phyloP scores from a whole-genome alignment of 495 filamentous ascomycete genomes.

The Corynascus novoguineensis region DNA sequence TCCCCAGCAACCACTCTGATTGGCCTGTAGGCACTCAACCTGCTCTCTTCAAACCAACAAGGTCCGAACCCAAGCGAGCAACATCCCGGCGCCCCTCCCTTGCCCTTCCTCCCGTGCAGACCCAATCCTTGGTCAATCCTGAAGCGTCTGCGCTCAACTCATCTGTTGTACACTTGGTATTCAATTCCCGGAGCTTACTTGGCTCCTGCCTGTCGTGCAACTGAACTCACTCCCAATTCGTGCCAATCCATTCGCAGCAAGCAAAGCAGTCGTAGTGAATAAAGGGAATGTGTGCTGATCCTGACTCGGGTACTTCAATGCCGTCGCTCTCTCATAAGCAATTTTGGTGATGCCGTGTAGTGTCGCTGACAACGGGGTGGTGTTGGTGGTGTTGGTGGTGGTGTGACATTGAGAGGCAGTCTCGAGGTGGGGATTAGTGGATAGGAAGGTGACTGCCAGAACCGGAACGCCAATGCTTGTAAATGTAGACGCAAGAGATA shows the following conservation, averaged over 20 bases:
- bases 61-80: neutral
- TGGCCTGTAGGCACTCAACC: conserved; percentile 6
- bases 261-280: conserved; percentile 3
- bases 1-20: conserved; percentile 12
- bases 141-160: neutral
- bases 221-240: neutral
- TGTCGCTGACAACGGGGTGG: neutral
- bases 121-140: neutral
- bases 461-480: neutral
- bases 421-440: conserved; percentile 1
- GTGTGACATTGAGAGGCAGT: neutral
- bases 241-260: neutral
- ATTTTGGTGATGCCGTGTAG: neutral
- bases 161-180: conserved; percentile 8
- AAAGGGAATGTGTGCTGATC: neutral
- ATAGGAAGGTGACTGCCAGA: neutral
- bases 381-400: neutral
- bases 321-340: neutral
- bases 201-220: neutral
- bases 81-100: neutral
- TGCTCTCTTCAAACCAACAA: conserved; percentile 11
- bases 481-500: neutral
- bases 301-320: neutral
- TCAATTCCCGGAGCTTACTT: neutral
- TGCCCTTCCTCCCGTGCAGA: neutral